Base-by-base conservation (phyloP, 495 filamentous ascomycete genomes). In the Pyronema domesticum region DNA sequence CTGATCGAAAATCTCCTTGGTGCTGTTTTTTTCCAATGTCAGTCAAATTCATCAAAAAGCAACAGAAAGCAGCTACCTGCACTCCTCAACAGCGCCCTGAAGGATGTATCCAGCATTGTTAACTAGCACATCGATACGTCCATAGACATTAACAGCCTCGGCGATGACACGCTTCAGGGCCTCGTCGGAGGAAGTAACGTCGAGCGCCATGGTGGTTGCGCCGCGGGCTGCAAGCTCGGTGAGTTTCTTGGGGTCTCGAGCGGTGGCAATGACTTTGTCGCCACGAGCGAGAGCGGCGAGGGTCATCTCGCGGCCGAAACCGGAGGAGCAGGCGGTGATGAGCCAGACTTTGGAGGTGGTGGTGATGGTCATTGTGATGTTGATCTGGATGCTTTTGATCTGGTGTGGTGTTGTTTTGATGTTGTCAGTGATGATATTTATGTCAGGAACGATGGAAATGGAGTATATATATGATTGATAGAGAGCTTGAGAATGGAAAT, bases 81-180 rank as follows among this genome's bases (percentile, higher is more conserved):
- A 65, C 13, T 76, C 73, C 52, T 77, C 74, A 11, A 74, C 50
- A 7, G 66, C 58, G 14, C 70, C 74, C 15, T 70, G 51, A 3
- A 74, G 55, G n/a, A 63, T 64, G 47, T 71, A 71, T 6, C 61
- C 74, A 1, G 74, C 72, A 35, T 74, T 73, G 54, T 77, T 76
- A 34, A 77, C 61, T 15, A 77, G 56, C 23, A 74, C 70, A 42
- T 76, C 74, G 49, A 77, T 69, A 11, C 58, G 54, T 10, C 72
- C 72, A 48, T 70, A 58, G n/a, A 67, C 63, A 8, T 57, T 52
- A 19, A 68, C 55, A 8, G 65, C 64, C 3, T 61, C 59, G 18
- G 63, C 56, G 18, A 73, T 60, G 23, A 62, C 56, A 3, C 59
- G 23, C 36, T 69, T 62, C 23, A 70, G 54, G 47, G 61, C 64